Evolutionary conservation across 371 early-diverging fungal genomes (phyloP).

Genomic region (Circinella minor): DNA sequence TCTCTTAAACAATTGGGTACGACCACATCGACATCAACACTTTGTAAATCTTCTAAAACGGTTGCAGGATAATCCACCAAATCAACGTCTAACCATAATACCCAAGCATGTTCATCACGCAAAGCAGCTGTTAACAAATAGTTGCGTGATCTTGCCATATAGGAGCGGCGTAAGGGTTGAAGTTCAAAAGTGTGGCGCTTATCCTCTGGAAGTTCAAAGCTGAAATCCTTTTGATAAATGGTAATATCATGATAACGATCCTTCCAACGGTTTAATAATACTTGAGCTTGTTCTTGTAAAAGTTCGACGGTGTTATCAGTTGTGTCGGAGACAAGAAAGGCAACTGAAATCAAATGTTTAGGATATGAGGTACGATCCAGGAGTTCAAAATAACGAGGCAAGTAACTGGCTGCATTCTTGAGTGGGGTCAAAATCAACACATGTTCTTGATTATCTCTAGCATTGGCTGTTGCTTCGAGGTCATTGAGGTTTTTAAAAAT

Average conservation of each 20-base stretch:
- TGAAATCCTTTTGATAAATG: constrained; percentile 62
- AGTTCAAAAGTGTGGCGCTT: constrained; percentile 56
- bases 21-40: constrained; percentile 58
- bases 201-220: constrained; percentile 54
- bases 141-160: constrained; percentile 66
- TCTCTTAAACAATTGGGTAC: constrained; percentile 64
- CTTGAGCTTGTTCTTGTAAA: constrained; percentile 41
- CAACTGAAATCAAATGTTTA: constrained; percentile 57
- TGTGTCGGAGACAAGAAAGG: constrained; percentile 66
- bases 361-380: constrained; percentile 57
- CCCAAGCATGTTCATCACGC: constrained; percentile 56
- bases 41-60: constrained; percentile 58
- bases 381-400: constrained; percentile 63
- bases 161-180: constrained; percentile 56
- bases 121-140: constrained; percentile 59
- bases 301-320: constrained; percentile 52
- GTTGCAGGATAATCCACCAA: constrained; percentile 57
- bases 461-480: constrained; percentile 26
- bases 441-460: constrained; percentile 34
- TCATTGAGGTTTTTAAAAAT: constrained; percentile 23
- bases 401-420: constrained; percentile 58
- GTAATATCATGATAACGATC: constrained; percentile 51
- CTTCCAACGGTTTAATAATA: constrained; percentile 20
- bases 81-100: constrained; percentile 68
- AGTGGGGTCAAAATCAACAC: constrained; percentile 62